These are phyloP conservation scores for Brettanomyces sp. DNA, from an alignment of 805 yeast genomes.

Conservation along the genomic window DNA sequence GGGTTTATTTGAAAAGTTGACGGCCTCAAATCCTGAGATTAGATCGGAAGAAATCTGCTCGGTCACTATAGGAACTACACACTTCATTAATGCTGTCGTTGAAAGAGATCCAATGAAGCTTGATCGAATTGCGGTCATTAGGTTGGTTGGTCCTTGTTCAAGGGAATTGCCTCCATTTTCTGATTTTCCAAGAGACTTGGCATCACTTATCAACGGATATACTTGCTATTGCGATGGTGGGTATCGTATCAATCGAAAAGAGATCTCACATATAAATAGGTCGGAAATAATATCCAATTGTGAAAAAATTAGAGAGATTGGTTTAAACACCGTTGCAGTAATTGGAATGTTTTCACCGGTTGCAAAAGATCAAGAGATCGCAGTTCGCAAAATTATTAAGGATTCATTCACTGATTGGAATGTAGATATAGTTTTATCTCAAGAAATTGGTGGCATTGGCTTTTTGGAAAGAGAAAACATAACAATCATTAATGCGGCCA, in stretches of 20 bases:
- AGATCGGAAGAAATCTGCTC: constrained; percentile 24
- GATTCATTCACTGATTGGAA: constrained; percentile 22
- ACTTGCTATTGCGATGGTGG: constrained; percentile 32
- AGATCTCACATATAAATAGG: constrained; percentile 14
- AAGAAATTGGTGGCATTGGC: constrained; percentile 34
- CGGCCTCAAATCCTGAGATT: constrained; percentile 14
- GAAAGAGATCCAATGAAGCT: constrained; percentile 34
- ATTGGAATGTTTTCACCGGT: constrained; percentile 34
- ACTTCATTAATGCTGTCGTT: constrained; percentile 41
- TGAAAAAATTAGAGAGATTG: constrained; percentile 22
- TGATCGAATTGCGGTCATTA: constrained; percentile 35
- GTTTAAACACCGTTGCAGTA: constrained; percentile 30
- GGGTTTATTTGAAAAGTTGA: constrained; percentile 14
- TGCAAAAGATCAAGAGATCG: constrained; percentile 28
- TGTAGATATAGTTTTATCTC: constrained; percentile 28
- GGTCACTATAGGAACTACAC: constrained; percentile 45
- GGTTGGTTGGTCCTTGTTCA: constrained; percentile 36
- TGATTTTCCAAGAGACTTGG: constrained; percentile 34
- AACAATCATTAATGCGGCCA: constrained; percentile 37
- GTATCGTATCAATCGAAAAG: constrained; percentile 32
- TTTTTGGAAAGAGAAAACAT: constrained; percentile 39
- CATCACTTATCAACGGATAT: constrained; percentile 27
- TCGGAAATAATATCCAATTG: not conserved
- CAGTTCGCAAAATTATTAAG: constrained; percentile 25
- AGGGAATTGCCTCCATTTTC: constrained; percentile 30